These are phyloP conservation scores for Arthroderma sp. DNA, from an alignment of 2,329 filamentous ascomycete species.

Conservation along the genomic window DNA sequence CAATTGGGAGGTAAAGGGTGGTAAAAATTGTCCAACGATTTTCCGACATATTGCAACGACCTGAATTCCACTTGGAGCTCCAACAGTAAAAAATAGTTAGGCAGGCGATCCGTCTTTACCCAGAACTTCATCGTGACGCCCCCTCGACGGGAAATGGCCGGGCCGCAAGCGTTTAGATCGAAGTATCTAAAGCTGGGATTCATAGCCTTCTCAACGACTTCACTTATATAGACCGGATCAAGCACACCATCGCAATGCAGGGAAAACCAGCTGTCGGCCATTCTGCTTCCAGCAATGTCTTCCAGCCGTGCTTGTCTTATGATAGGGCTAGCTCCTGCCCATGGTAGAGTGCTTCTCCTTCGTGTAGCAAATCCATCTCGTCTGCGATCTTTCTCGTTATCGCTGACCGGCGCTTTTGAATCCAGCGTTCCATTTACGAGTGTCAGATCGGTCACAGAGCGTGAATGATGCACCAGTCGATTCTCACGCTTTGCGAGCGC, in stretches of 20 bases:
- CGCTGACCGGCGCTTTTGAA: conserved; percentile 5
- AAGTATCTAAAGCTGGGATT: conserved; percentile 87
- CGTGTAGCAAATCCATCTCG: conserved; percentile 19
- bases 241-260: conserved; percentile 54
- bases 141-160: conserved; percentile 52
- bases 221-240: conserved; percentile 81
- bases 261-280: conserved; percentile 84
- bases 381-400: conserved; percentile 5
- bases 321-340: conserved; percentile 46
- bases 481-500: conserved; percentile 41
- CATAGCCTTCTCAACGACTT: conserved; percentile 64
- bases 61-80: conserved; percentile 60
- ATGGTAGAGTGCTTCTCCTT: conserved; percentile 49
- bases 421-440: conserved; percentile 10
- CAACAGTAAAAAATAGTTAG: conserved; percentile 51
- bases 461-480: conserved; percentile 41
- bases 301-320: conserved; percentile 63
- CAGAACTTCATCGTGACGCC: conserved; percentile 59
- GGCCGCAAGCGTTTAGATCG: conserved; percentile 52
- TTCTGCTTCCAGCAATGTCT: conserved; percentile 53
- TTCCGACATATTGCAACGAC: conserved; percentile 65
- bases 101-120: conserved; percentile 46
- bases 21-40: conserved; percentile 48
- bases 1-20: conserved; percentile 69
- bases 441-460: conserved; percentile 45